These are phyloP conservation scores for Orbilia quercus DNA, from an alignment of 2,329 filamentous ascomycete species.

Conservation along the genomic window DNA sequence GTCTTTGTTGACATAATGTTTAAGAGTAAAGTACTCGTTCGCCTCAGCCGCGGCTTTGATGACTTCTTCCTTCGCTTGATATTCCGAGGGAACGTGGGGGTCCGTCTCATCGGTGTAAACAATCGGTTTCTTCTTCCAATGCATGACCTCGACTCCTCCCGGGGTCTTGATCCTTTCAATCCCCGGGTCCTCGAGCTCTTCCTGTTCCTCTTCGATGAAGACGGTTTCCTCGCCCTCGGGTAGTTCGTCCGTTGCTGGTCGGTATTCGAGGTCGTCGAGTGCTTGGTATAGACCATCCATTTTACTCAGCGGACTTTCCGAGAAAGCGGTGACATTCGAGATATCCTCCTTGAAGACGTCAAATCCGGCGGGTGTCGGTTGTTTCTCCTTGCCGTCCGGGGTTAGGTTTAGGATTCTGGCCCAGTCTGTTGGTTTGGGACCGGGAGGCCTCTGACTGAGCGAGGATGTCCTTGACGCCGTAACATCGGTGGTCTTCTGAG, in stretches of 20 bases:
- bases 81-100: constrained; percentile 9
- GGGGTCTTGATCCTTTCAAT: constrained; percentile 49
- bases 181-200: constrained; percentile 29
- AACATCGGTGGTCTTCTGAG: too few relatives aligned
- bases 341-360: constrained; percentile 15
- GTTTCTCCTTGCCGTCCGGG: constrained; percentile 35
- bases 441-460: not conserved
- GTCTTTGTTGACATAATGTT: constrained; percentile 33
- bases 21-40: constrained; percentile 20
- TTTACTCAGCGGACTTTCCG: not conserved
- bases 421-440: constrained; percentile 14
- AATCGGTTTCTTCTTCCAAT: constrained; percentile 46
- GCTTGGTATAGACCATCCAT: constrained; percentile 17
- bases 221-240: constrained; percentile 21
- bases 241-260: not conserved
- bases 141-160: constrained; percentile 33
- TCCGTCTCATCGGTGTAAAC: constrained; percentile 46
- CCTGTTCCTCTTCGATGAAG: constrained; percentile 5
- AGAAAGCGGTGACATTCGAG: not conserved
- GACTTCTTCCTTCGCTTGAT: constrained; percentile 19
- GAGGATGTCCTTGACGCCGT: not conserved
- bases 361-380: constrained; percentile 17
- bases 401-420: constrained; percentile 27
- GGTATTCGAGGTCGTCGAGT: constrained; percentile 17
- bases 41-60: constrained; percentile 14